A percentile compares a stretch with the other conserved stretches of the same genome.
Conservation (phyloP, 768 basidiomycete species). For the Amanita fuliginea region DNA sequence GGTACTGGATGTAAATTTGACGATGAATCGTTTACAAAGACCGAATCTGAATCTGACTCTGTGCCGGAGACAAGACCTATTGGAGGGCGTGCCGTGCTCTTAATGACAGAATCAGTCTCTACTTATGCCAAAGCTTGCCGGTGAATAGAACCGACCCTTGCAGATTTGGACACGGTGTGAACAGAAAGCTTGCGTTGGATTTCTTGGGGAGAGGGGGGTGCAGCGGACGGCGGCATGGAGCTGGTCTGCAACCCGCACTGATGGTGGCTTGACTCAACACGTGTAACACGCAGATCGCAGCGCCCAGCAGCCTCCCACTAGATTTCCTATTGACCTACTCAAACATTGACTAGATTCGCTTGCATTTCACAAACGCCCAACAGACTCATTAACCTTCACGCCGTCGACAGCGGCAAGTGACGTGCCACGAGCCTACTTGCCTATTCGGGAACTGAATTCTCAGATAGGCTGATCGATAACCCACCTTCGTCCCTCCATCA, state of each 20-base stretch:
- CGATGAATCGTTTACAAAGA: conserved; percentile 42
- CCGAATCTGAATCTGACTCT: conserved; percentile 82
- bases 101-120: conserved; percentile 5
- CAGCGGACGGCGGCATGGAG: conserved; percentile 28
- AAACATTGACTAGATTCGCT: not conserved
- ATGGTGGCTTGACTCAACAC: not conserved
- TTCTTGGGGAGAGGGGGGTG: conserved; percentile 80
- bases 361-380: conserved; percentile 4
- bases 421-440: not conserved
- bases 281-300: not conserved
- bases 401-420: conserved; percentile 1
- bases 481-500: conserved; percentile 20
- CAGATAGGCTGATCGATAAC: conserved; percentile 6
- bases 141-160: conserved; percentile 25
- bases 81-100: conserved; percentile 11
- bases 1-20: conserved; percentile 24
- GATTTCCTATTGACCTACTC: not conserved
- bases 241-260: not conserved
- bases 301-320: not conserved
- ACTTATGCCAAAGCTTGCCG: not conserved
- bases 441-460: conserved; percentile 11
- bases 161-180: conserved; percentile 46
- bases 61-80: conserved; percentile 48
- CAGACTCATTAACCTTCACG: not conserved
- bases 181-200: conserved; percentile 78